phyloP scores from a whole-genome alignment of 768 basidiomycete genomes.

The Hygrocybe punicea region DNA sequence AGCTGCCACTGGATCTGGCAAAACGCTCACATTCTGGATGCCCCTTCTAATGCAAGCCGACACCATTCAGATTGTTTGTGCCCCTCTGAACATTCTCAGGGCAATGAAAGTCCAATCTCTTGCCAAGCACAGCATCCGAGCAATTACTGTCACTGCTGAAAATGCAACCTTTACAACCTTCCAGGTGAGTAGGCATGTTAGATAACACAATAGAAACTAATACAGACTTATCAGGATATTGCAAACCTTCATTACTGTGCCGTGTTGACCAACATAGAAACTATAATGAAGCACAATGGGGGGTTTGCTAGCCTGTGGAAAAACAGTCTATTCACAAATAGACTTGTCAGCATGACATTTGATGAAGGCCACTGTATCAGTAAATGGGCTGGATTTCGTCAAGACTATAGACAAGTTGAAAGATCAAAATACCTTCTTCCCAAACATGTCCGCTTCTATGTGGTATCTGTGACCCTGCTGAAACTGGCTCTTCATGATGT shows the following conservation, averaged over 20 bases:
- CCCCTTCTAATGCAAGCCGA: background rate
- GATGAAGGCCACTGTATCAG: slow-evolving; percentile 39
- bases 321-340: slow-evolving; percentile 16
- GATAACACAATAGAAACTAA: background rate
- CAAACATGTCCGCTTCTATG: background rate
- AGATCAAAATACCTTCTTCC: background rate
- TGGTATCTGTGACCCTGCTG: background rate
- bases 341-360: slow-evolving; percentile 29
- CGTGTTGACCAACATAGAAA: slow-evolving; percentile 25
- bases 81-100: background rate
- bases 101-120: slow-evolving; percentile 8
- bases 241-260: slow-evolving; percentile 13
- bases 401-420: slow-evolving; percentile 25
- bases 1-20: too few species aligned
- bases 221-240: slow-evolving; percentile 17
- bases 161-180: slow-evolving; percentile 13
- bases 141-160: slow-evolving; percentile 20
- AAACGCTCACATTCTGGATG: too few species aligned
- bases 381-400: too few species aligned
- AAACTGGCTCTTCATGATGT: too few species aligned
- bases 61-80: background rate
- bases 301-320: too few species aligned
- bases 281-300: slow-evolving; percentile 15
- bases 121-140: slow-evolving; percentile 24
- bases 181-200: slow-evolving; percentile 21